Evolutionary conservation across 768 basidiomycete genomes (phyloP).

Genomic region (Neoboletus subvelutipes): DNA sequence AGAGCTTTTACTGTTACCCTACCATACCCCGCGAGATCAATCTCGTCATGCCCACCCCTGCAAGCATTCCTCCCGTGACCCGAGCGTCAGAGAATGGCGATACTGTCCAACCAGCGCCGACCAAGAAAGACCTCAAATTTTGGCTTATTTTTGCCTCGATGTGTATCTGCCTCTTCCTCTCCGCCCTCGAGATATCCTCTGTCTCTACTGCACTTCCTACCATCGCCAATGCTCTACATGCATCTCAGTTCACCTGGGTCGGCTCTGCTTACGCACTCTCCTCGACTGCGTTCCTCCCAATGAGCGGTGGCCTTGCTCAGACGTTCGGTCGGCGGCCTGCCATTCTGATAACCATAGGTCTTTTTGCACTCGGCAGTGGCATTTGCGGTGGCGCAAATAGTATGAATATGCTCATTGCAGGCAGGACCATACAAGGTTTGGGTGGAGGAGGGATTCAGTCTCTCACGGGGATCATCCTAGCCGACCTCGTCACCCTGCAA

Average conservation of each 20-base stretch:
- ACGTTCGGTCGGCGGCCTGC: slow-evolving; percentile 40
- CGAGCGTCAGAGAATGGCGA: neutral
- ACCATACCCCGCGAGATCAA: neutral
- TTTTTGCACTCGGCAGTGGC: slow-evolving; percentile 43
- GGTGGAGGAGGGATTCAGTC: slow-evolving; percentile 42
- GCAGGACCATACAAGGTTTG: slow-evolving; percentile 40
- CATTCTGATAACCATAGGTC: slow-evolving; percentile 29
- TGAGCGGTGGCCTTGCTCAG: slow-evolving; percentile 39
- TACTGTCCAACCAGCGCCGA: neutral
- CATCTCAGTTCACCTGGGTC: slow-evolving; percentile 45
- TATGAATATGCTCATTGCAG: slow-evolving; percentile 44
- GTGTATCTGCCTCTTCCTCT: slow-evolving; percentile 29
- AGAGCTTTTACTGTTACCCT: neutral
- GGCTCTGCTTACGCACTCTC: slow-evolving; percentile 43
- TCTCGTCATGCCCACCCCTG: neutral
- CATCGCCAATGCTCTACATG: slow-evolving; percentile 39
- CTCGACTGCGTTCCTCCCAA: slow-evolving; percentile 41
- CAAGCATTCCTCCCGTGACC: neutral
- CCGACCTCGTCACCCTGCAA: slow-evolving; percentile 46
- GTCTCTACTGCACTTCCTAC: slow-evolving; percentile 44
- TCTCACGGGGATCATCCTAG: slow-evolving; percentile 41
- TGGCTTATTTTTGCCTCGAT: slow-evolving; percentile 34
- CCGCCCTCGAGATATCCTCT: slow-evolving; percentile 33
- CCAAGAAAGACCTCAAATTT: slow-evolving; percentile 19
- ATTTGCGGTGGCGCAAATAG: slow-evolving; percentile 41